Percentiles rank a stretch among this genome's conserved stretches.
Evolutionary conservation across 495 filamentous ascomycete genomes (phyloP).

Genomic region (Aspergillus indologenus): DNA sequence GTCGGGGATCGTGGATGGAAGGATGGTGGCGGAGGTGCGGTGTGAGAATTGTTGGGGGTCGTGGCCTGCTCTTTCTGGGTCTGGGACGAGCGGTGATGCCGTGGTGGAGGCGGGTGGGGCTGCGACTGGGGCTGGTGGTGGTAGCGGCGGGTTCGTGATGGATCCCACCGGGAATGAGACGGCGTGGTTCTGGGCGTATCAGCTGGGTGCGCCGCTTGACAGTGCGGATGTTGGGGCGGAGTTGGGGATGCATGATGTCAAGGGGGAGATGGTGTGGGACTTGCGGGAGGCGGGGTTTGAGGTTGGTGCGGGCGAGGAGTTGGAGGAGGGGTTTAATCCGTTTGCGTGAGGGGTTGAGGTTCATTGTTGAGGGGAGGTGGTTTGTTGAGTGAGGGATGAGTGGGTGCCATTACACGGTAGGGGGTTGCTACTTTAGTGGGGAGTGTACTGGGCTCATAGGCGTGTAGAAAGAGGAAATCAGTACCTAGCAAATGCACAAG

Average conservation of each 20-base stretch:
- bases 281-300: background rate
- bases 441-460: too few species aligned
- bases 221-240: background rate
- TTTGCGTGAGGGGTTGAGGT: background rate
- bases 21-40: background rate
- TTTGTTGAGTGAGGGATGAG: background rate
- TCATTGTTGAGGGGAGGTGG: background rate
- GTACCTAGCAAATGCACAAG: too few species aligned
- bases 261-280: background rate
- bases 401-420: too few species aligned
- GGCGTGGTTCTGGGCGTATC: background rate
- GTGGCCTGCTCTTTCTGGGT: background rate
- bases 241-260: constrained; percentile 1
- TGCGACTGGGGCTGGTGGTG: background rate
- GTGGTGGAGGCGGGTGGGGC: background rate
- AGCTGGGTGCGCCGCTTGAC: background rate
- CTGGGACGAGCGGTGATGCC: background rate
- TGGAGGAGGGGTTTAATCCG: background rate
- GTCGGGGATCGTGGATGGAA: background rate
- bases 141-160: background rate
- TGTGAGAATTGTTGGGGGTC: background rate
- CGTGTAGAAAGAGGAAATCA: too few species aligned
- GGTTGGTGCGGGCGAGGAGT: background rate
- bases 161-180: background rate
- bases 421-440: too few species aligned